phyloP scores from a whole-genome alignment of 2,329 filamentous ascomycete species.

The Akanthomyces dipterigenus region DNA sequence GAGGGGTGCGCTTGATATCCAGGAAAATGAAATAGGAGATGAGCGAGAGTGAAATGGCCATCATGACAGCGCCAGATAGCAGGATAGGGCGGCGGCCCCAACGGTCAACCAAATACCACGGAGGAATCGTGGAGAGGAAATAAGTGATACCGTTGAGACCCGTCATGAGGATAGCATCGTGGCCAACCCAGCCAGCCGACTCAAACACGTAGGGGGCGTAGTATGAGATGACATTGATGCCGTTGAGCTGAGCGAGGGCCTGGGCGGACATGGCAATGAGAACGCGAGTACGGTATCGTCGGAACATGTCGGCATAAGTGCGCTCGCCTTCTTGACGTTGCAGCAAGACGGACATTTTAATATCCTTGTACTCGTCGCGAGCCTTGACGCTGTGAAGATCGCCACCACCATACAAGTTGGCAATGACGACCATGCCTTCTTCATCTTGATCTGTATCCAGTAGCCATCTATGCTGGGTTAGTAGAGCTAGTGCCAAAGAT shows the following conservation, averaged over 20 bases:
- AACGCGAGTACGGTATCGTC: slow-evolving; percentile 80
- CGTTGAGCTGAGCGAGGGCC: slow-evolving; percentile 90
- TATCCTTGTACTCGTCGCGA: slow-evolving; percentile 92
- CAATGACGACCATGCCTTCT: slow-evolving; percentile 96
- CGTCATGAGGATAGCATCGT: slow-evolving; percentile 90
- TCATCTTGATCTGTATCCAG: slow-evolving; percentile 97
- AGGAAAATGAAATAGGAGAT: slow-evolving; percentile 97
- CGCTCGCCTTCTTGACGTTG: slow-evolving; percentile 93
- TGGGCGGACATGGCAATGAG: slow-evolving; percentile 99
- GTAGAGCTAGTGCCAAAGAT: slow-evolving; percentile 14
- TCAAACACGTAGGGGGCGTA: slow-evolving; percentile 96
- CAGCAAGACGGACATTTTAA: slow-evolving; percentile 95
- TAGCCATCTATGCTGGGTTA: slow-evolving; percentile 64
- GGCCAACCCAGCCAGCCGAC: slow-evolving; percentile 90
- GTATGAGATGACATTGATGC: slow-evolving; percentile 99
- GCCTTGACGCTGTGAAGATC: slow-evolving; percentile 92
- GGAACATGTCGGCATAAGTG: slow-evolving; percentile 91
- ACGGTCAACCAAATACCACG: slow-evolving; percentile 92
- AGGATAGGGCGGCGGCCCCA: slow-evolving; percentile 88
- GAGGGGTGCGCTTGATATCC: slow-evolving; percentile 70
- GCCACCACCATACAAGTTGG: slow-evolving; percentile 90
- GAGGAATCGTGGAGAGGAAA: slow-evolving; percentile 83
- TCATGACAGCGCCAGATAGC: slow-evolving; percentile 79
- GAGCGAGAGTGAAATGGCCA: slow-evolving; percentile 78
- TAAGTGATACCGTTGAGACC: slow-evolving; percentile 91